Percentiles rank a stretch among this genome's conserved stretches.
phyloP scores from a whole-genome alignment of 2,329 filamentous ascomycete species.

The Neurospora sp. region DNA sequence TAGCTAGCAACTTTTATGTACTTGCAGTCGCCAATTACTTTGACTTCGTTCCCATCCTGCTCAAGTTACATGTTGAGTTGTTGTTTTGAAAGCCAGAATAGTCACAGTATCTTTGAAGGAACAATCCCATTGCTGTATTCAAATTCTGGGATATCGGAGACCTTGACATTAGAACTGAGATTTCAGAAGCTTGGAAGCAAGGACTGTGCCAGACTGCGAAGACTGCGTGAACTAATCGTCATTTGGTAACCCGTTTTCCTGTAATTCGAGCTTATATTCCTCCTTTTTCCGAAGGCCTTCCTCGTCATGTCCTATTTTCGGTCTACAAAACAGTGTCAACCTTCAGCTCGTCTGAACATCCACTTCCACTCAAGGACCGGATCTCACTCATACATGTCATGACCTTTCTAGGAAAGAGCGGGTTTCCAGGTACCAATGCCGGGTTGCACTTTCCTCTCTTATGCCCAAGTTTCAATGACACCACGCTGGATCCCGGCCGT shows the following conservation, averaged over 20 bases:
- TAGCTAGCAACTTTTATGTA: neutral
- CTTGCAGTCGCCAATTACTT: too few relatives aligned
- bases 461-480: neutral
- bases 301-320: neutral
- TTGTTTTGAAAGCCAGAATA: too few relatives aligned
- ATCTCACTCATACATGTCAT: neutral
- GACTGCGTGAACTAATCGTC: too few relatives aligned
- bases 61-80: too few relatives aligned
- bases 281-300: neutral
- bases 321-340: neutral
- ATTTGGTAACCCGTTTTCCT: neutral
- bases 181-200: too few relatives aligned
- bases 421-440: neutral
- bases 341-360: neutral
- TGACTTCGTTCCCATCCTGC: too few relatives aligned
- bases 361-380: neutral
- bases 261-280: neutral
- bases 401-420: neutral
- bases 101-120: too few relatives aligned
- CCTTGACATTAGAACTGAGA: too few relatives aligned
- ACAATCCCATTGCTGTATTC: too few relatives aligned
- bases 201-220: too few relatives aligned
- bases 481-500: too few relatives aligned
- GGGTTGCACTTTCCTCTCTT: neutral
- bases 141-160: too few relatives aligned